Evolutionary conservation across 495 filamentous ascomycete species (phyloP), one percentile per base, ranked within the genome.

Genomic region (Talaromyces borbonicus): DNA sequence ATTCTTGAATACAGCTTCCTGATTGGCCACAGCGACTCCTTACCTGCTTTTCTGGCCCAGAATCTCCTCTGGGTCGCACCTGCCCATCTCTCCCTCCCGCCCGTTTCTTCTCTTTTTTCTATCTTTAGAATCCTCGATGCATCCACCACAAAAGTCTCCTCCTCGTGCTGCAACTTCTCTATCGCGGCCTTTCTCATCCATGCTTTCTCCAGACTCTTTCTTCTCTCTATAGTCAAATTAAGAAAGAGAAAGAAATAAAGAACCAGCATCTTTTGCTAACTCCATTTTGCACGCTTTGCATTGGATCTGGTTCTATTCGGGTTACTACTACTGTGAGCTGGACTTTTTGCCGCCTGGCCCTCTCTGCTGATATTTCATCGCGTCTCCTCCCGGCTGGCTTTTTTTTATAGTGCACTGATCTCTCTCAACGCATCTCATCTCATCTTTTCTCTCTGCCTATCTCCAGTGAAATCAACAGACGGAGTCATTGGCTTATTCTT

Each of bases 81-180:
- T 32, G 16, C 18, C 26, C 23, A n/a, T n/a, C n/a, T n/a, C n/a
- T 49, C 31, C 29, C 31, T 37, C 44, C 51, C 52, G 32, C 43
- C 46, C 36, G 39, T 46, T 23, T 53, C 49, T 38, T 46, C 35
- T 39, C 33, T 51, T 46, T 50, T 51, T n/a, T n/a, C 56, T 62
- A 62, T 62, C 56, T 62, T 62, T 62, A 62, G 59, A 59, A 59
- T 54, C 56, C 55, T 54, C 42, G n/a, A 18, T 26, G 42, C 27
- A 31, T 22, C 40, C 14, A 29, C 40, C 37, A 5, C 23, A 40
- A 22, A 40, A 40, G 12, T 9, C 40, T n/a, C 29, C n/a, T 32
- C 29, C 40, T 15, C 40, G 14, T 31, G 40, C 40, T 27, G 14
- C 27, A 9, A 20, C 24, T 25, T 43, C 40, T 23, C 35, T 20